phyloP scores from a whole-genome alignment of 1,139 yeast species.

The Geotrichum aggregatum region DNA sequence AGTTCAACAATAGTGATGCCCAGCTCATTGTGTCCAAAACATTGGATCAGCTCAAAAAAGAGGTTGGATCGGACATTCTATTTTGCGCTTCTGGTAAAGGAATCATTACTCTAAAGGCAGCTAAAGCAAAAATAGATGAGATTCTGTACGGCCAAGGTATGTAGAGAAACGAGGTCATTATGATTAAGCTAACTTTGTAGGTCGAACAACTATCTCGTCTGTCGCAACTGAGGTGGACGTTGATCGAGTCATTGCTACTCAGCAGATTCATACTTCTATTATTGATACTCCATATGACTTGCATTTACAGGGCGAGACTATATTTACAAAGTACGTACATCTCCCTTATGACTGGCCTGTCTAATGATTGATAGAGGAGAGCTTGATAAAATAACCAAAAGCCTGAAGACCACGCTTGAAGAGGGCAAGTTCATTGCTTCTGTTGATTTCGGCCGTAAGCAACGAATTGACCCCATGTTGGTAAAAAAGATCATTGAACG shows the following conservation, averaged over 20 bases:
- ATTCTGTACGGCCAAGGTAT: conserved; percentile 23
- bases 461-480: conserved; percentile 16
- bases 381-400: conserved; percentile 2
- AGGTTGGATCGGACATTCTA: conserved; percentile 23
- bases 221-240: conserved; percentile 15
- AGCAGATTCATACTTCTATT: neutral
- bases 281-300: conserved; percentile 10
- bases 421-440: neutral
- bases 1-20: conserved; percentile 23
- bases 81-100: conserved; percentile 24
- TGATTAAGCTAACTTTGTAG: neutral
- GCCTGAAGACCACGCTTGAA: neutral
- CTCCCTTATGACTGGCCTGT: neutral
- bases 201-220: conserved; percentile 16
- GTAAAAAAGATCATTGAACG: conserved; percentile 11
- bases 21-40: conserved; percentile 22
- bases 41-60: conserved; percentile 18
- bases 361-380: conserved; percentile 15
- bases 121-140: conserved; percentile 22
- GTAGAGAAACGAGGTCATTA: too few species aligned
- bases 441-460: conserved; percentile 11
- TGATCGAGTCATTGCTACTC: conserved; percentile 9
- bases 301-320: conserved; percentile 14
- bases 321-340: conserved; percentile 14
- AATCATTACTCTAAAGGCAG: conserved; percentile 25